Conservation (phyloP, 1,139 yeast species). For the Pneumocystis sp. region DNA sequence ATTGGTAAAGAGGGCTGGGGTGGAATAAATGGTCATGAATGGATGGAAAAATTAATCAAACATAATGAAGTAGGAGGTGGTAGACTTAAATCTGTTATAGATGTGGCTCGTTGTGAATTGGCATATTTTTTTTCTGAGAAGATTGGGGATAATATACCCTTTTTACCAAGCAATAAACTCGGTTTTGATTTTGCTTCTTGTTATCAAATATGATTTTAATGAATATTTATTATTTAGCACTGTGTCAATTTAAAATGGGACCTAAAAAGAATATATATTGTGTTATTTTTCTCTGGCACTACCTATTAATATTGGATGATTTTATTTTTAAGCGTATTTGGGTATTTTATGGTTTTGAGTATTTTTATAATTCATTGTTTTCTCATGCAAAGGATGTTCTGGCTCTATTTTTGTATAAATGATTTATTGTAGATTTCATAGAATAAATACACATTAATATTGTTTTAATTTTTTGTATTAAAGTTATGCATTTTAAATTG, state of each 20-base stretch:
- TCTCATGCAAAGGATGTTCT: neutral
- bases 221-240: neutral
- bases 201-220: neutral
- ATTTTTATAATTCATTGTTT: neutral
- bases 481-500: too few species aligned
- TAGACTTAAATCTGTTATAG: constrained; percentile 16
- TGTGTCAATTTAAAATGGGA: neutral
- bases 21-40: constrained; percentile 32
- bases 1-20: constrained; percentile 25
- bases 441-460: too few species aligned
- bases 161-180: neutral
- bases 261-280: too few species aligned
- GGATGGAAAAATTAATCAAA: constrained; percentile 40
- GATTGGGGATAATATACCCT: neutral
- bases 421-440: neutral
- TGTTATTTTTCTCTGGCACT: too few species aligned
- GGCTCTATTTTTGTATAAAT: neutral
- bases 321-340: neutral
- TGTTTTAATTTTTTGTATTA: too few species aligned
- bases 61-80: constrained; percentile 46
- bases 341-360: neutral
- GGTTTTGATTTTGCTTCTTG: neutral
- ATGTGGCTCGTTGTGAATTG: constrained; percentile 11
- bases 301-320: neutral
- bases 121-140: neutral